These are phyloP conservation scores for Colletotrichum sansevieriae DNA, from an alignment of 2,329 filamentous ascomycete genomes.

Conservation along the genomic window DNA sequence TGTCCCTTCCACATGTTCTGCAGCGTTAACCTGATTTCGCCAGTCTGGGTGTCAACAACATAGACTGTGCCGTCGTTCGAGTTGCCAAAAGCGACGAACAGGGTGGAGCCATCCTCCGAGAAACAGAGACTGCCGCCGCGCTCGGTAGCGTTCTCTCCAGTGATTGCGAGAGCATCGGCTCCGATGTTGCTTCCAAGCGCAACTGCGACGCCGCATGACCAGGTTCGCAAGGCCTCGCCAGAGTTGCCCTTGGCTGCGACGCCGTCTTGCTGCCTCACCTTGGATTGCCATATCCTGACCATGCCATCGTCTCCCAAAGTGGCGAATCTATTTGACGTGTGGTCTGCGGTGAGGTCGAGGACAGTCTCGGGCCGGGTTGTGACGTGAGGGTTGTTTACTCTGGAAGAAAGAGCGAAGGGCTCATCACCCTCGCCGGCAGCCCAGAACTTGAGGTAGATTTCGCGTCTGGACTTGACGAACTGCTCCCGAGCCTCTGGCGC, in stretches of 20 bases:
- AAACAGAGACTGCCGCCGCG: constrained; percentile 78
- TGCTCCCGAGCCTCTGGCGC: constrained; percentile 54
- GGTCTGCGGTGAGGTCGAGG: constrained; percentile 80
- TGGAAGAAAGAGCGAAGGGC: constrained; percentile 81
- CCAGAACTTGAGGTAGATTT: constrained; percentile 95
- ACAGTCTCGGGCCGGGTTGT: constrained; percentile 69
- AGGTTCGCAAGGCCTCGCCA: constrained; percentile 75
- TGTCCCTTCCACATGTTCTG: constrained; percentile 75
- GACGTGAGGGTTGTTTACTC: constrained; percentile 86
- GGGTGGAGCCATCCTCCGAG: constrained; percentile 85
- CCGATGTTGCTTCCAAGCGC: constrained; percentile 48
- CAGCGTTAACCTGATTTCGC: constrained; percentile 75
- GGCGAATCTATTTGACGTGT: constrained; percentile 78
- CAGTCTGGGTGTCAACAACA: constrained; percentile 80
- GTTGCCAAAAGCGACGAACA: constrained; percentile 76
- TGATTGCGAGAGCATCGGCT: constrained; percentile 49
- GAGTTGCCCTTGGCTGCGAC: constrained; percentile 71
- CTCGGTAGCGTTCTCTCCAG: constrained; percentile 48
- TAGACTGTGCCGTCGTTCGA: constrained; percentile 74
- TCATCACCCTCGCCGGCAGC: constrained; percentile 68
- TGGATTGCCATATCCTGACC: constrained; percentile 86
- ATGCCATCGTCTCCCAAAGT: constrained; percentile 86
- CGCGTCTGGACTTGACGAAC: constrained; percentile 67
- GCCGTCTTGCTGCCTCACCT: constrained; percentile 76
- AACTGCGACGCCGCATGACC: constrained; percentile 71